Evolutionary conservation across 768 basidiomycete genomes (phyloP), one percentile per base, ranked within the genome.

Genomic region (Leccinum arenicola): DNA sequence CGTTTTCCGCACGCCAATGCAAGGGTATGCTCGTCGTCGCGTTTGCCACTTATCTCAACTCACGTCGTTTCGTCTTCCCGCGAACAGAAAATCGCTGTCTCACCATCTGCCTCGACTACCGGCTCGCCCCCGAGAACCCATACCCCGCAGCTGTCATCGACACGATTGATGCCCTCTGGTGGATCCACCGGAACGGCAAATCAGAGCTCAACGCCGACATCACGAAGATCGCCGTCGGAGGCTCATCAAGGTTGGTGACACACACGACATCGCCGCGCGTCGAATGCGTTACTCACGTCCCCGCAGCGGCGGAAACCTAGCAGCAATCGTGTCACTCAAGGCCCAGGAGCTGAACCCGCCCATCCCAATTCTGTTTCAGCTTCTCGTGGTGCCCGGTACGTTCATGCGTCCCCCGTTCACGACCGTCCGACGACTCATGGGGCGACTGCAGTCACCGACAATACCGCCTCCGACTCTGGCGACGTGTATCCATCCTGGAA

Each of bases 121-220:
- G 88, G 3, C 78, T 90, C 10, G 87, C 84, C 0, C 89, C 89
- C 0, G 89, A 91, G 64, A 58, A 85, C 56, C 81, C 82, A 7
- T 90, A 88, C 61, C 89, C 89, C 3, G 81, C 84, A 3, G 88
- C 88, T 0, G 84, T 89, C 0, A 82, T 87, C 23, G 89, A 90
- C 64, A 83, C 87, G 0, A 68, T 88, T n/a, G 86, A 87, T 43
- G 75, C 87, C 3, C 74, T 91, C 3, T 70, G 81, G 48, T 91
- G 88, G 86, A 80, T 87, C 3, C 64, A 80, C 57, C 65, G 68
- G 29, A 68, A 84, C 21, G 88, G 84, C 2, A 71, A 73, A 48
- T 61, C 66, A 1, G 66, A 75, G 25, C 76, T 90, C 19, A 72
- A 75, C 33, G 74, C 84, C 45, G 78, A 90, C 64, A 71, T 74